Base-by-base conservation (phyloP, 2,329 filamentous ascomycete species). In the Colletotrichum cereale region DNA sequence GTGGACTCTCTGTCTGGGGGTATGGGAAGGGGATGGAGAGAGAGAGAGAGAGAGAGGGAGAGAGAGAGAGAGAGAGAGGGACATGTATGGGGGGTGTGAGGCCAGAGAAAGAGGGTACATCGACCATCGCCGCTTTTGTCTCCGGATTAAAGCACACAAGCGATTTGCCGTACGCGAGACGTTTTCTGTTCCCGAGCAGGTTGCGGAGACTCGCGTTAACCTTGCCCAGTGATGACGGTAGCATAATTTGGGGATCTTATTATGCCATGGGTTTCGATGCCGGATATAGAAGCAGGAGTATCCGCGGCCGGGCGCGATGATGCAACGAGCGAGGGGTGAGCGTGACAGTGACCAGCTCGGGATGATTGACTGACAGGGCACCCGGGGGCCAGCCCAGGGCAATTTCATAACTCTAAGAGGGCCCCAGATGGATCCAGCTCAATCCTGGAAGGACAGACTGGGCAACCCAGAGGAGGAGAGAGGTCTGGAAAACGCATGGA, bases 191-290 rank as follows among this genome's bases (percentile, higher is more conserved):
- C 82, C 83, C 82, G 81, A 82, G 79, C 78, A 76, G 74, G 78
- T 76, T 80, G 80, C 80, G 81, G 81, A 81, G 81, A 80, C 79
- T 79, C 76, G 78, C 78, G 79, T 81, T 79, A 71, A 82, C 81
- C 81, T 83, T 83, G 83, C 78, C 82, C 80, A 82, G 82, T 81
- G 80, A 82, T 83, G 83, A 84, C 83, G 82, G 84, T 82, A 84
- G 85, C 83, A 87, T 87, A 88, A 88, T 86, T 87, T 86, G 86
- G 82, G 81, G 83, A 86, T 87, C 84, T 88, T 87, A 88, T 88
- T 87, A 88, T 87, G 86, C 85, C 84, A 85, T 85, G 82, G 65
- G 82, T 79, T 78, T 79, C 78, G 80, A 80, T 84, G 80, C 84
- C 82, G 81, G 82, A 86, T 86, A 85, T 86, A 86, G 84, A 85